Evolutionary conservation across 179 eudicot species (phyloP).

Genomic region (Amaranthus tricolor): DNA sequence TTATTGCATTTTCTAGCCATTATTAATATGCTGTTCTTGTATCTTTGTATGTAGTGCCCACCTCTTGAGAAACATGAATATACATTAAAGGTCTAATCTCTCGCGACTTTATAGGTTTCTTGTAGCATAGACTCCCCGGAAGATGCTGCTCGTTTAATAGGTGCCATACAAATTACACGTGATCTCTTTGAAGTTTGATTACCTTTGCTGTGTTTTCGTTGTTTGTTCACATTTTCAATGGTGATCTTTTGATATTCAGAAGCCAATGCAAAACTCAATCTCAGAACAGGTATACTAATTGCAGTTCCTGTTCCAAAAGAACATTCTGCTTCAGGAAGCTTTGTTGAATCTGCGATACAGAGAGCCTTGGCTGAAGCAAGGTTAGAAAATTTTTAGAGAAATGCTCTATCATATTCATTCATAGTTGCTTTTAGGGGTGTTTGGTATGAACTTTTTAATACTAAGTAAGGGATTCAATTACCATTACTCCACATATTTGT

Average conservation of each 20-base stretch:
- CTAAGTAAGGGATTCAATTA: too few species aligned
- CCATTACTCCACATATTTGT: too few species aligned
- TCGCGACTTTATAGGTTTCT: constrained; percentile 52
- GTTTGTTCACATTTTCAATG: constrained; percentile 4
- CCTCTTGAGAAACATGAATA: background rate
- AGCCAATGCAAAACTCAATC: constrained; percentile 60
- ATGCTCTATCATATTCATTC: background rate
- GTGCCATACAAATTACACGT: constrained; percentile 29
- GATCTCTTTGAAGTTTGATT: background rate
- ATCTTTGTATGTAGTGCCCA: background rate
- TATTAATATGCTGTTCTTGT: background rate
- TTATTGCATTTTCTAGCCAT: constrained; percentile 1
- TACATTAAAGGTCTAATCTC: background rate
- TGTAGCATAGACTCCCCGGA: constrained; percentile 68
- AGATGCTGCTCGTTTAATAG: constrained; percentile 85
- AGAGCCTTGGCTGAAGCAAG: constrained; percentile 79
- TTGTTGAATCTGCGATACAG: constrained; percentile 84
- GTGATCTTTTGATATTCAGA: constrained; percentile 38
- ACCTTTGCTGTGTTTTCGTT: background rate
- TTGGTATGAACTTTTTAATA: too few species aligned
- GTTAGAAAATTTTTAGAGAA: constrained; percentile 27
- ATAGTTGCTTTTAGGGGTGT: constrained; percentile 6
- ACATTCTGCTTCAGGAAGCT: constrained; percentile 77
- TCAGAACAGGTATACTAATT: constrained; percentile 74
- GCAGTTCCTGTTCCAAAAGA: constrained; percentile 92